These are phyloP conservation scores for Yamadazyma endophytica DNA, from an alignment of 805 yeast genomes.

Conservation along the genomic window DNA sequence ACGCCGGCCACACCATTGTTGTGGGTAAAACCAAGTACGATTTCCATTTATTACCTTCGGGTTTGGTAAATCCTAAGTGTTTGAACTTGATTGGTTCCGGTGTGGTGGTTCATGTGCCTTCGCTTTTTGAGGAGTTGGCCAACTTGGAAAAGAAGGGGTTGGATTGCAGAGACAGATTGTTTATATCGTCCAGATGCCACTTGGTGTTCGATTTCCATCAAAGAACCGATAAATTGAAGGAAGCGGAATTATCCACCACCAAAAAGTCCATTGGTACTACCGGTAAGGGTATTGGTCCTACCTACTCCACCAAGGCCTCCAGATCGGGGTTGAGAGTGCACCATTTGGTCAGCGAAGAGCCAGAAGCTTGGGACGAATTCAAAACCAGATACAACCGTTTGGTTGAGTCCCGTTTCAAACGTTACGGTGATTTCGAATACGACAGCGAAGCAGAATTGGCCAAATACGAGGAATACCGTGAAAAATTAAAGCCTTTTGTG, in stretches of 20 bases:
- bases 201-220: constrained; percentile 98
- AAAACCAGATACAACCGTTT: constrained; percentile 72
- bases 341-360: constrained; percentile 86
- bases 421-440: constrained; percentile 92
- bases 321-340: constrained; percentile 97
- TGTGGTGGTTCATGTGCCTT: constrained; percentile 93
- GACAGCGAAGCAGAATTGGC: constrained; percentile 78
- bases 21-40: constrained; percentile 86
- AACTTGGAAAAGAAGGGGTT: constrained; percentile 81
- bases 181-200: constrained; percentile 91
- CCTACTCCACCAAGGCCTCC: constrained; percentile 94
- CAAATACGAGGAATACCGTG: constrained; percentile 70
- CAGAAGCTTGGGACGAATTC: constrained; percentile 91
- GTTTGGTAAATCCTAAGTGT: constrained; percentile 93
- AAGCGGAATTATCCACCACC: constrained; percentile 75
- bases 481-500: constrained; percentile 79
- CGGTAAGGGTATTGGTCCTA: constrained; percentile 98
- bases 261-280: constrained; percentile 95
- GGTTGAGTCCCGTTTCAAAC: constrained; percentile 73
- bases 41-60: constrained; percentile 98
- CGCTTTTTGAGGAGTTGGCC: constrained; percentile 83
- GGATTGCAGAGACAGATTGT: constrained; percentile 68
- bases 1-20: constrained; percentile 98
- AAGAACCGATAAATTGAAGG: constrained; percentile 92
- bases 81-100: constrained; percentile 90